phyloP scores from a whole-genome alignment of 441 rosid genomes.

The Croton setiger region DNA sequence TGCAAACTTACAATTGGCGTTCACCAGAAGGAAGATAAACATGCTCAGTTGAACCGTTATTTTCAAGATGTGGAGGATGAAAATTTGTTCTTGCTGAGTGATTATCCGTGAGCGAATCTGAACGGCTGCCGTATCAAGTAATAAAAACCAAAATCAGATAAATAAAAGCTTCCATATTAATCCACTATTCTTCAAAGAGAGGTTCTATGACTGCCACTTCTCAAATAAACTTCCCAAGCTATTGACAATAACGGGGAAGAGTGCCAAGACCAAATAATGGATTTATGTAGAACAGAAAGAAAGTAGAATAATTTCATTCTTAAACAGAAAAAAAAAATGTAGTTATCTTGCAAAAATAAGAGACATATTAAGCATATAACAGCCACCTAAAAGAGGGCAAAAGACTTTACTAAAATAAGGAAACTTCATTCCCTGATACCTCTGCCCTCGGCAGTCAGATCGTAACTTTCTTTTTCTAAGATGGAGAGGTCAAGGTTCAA shows the following conservation, averaged over 20 bases:
- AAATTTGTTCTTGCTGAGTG: constrained; percentile 31
- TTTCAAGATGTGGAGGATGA: constrained; percentile 31
- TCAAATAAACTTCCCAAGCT: neutral
- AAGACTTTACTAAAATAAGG: neutral
- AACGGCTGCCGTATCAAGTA: constrained; percentile 34
- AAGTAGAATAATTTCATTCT: neutral
- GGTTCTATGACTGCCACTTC: neutral
- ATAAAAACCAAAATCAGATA: constrained; percentile 23
- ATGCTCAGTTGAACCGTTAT: constrained; percentile 27
- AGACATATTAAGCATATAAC: neutral
- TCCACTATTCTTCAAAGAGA: neutral
- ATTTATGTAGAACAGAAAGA: neutral
- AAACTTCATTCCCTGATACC: neutral
- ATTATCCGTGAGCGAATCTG: constrained; percentile 24
- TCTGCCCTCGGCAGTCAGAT: neutral
- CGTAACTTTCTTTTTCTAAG: neutral
- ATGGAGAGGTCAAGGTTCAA: constrained; percentile 2
- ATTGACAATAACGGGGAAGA: neutral
- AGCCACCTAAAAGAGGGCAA: neutral
- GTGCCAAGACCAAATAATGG: neutral
- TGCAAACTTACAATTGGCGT: constrained; percentile 38
- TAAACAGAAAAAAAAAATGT: too few relatives aligned
- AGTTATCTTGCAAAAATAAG: neutral
- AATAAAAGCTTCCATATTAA: neutral
- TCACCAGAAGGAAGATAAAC: constrained; percentile 31